Conservation (phyloP, 1,284 basidiomycete genomes). For the Tilletia walkeri region DNA sequence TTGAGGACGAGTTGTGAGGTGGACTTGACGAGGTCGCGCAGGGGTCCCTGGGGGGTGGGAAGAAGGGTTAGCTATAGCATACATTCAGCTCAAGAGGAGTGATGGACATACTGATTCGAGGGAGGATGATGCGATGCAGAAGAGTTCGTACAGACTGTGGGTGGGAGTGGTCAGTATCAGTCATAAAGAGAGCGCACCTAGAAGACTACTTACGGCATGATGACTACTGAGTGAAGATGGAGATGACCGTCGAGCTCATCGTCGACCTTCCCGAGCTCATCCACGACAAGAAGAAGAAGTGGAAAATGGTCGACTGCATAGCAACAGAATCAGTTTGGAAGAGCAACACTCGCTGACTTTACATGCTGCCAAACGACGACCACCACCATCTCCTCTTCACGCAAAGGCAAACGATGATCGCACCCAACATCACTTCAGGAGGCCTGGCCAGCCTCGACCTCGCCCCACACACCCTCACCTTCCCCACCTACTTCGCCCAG, state of each 20-base stretch:
- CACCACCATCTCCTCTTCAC: not conserved
- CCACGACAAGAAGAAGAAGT: not conserved
- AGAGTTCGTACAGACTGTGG: conserved; percentile 52
- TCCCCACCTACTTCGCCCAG: conserved; percentile 61
- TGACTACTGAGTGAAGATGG: conserved; percentile 2
- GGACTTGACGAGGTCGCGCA: conserved; percentile 72
- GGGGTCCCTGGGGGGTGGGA: conserved; percentile 63
- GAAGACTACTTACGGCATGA: conserved; percentile 31
- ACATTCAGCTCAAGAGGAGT: not conserved
- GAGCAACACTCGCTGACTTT: not conserved
- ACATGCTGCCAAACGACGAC: not conserved
- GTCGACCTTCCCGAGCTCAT: not conserved
- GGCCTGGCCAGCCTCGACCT: conserved; percentile 17
- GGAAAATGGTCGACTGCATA: not conserved
- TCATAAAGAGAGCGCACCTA: not conserved
- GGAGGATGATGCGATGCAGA: conserved; percentile 51
- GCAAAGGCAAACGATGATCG: not conserved
- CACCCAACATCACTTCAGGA: not conserved
- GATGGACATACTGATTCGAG: conserved; percentile 40
- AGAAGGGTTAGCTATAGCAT: not conserved
- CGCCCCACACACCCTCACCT: not conserved
- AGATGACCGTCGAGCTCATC: not conserved
- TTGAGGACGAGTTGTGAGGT: conserved; percentile 73
- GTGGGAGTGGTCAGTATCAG: not conserved
- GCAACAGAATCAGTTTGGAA: not conserved